Percentiles rank a stretch among this genome's conserved stretches.
Conservation (phyloP, 176 grass and related monocot genomes). For the Ananas comosus region DNA sequence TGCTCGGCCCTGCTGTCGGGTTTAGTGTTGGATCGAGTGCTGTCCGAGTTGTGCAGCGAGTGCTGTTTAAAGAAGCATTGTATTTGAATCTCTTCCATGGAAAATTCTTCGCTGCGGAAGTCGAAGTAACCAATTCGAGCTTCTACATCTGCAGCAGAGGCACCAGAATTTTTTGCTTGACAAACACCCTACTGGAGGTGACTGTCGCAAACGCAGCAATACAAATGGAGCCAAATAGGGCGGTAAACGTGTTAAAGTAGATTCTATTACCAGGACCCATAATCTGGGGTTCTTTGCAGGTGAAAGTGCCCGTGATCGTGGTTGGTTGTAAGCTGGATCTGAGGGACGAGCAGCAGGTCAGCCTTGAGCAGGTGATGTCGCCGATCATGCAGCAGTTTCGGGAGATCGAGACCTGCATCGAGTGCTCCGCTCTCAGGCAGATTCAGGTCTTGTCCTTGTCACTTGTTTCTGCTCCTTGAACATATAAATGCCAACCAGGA, state of each 20-base stretch:
- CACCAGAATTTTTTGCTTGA: too few relatives aligned
- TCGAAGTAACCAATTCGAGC: not conserved
- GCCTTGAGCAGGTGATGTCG: constrained; percentile 89
- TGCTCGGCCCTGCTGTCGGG: too few relatives aligned
- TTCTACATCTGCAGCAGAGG: too few relatives aligned
- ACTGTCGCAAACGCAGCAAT: too few relatives aligned
- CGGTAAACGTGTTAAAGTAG: too few relatives aligned
- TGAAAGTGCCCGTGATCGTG: constrained; percentile 73
- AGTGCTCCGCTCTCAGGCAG: constrained; percentile 89
- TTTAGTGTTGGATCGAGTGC: too few relatives aligned
- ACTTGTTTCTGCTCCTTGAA: not conserved
- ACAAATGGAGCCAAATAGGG: too few relatives aligned
- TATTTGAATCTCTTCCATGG: not conserved
- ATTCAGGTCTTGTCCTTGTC: constrained; percentile 56
- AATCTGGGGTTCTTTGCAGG: constrained; percentile 19
- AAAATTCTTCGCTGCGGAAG: not conserved
- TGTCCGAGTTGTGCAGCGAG: too few relatives aligned
- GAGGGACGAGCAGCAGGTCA: constrained; percentile 76
- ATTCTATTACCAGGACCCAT: too few relatives aligned
- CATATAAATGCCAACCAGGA: too few relatives aligned
- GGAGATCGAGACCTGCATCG: constrained; percentile 96
- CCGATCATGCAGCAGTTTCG: constrained; percentile 91
- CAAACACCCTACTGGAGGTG: too few relatives aligned
- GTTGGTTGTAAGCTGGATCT: constrained; percentile 92
- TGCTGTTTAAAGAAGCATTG: too few relatives aligned